Evolutionary conservation across 495 filamentous ascomycete genomes (phyloP).

Genomic region (Daldinia loculata): DNA sequence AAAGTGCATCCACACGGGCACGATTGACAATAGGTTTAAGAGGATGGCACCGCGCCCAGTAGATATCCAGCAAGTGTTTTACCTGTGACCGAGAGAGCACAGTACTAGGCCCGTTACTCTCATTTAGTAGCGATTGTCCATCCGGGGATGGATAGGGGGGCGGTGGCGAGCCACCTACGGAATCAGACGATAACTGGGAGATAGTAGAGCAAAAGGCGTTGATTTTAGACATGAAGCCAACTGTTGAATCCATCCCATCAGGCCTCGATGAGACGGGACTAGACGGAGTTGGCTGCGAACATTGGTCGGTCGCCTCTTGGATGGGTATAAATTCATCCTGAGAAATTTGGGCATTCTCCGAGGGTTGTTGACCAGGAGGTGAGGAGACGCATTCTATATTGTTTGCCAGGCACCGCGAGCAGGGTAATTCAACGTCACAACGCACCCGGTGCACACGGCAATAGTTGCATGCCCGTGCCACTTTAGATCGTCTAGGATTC

Average conservation of each 20-base stretch:
- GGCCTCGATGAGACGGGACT: conserved; percentile 19
- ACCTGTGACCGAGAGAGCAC: conserved; percentile 37
- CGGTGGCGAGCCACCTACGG: conserved; percentile 26
- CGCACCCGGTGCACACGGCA: conserved; percentile 47
- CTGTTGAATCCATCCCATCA: conserved; percentile 42
- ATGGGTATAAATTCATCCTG: neutral
- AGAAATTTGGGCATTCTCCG: conserved; percentile 7
- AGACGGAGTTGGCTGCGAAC: neutral
- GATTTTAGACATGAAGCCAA: conserved; percentile 48
- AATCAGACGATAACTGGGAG: conserved; percentile 34
- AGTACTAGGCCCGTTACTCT: conserved; percentile 16
- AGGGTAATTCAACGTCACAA: conserved; percentile 44
- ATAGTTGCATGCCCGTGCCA: conserved; percentile 45
- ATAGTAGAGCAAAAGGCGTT: conserved; percentile 45
- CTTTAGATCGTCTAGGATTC: conserved; percentile 40
- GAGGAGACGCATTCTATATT: conserved; percentile 36
- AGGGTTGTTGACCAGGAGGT: conserved; percentile 8
- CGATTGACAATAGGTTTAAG: conserved; percentile 36
- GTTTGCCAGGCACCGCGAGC: conserved; percentile 43
- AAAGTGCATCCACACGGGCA: conserved; percentile 21
- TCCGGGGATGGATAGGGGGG: conserved; percentile 33
- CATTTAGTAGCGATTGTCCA: conserved; percentile 15
- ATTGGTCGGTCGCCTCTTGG: neutral
- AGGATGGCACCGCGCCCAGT: conserved; percentile 37
- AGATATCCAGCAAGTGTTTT: conserved; percentile 38